Evolutionary conservation across 805 yeast genomes (phyloP).

Genomic region (Candida chauliodis): DNA sequence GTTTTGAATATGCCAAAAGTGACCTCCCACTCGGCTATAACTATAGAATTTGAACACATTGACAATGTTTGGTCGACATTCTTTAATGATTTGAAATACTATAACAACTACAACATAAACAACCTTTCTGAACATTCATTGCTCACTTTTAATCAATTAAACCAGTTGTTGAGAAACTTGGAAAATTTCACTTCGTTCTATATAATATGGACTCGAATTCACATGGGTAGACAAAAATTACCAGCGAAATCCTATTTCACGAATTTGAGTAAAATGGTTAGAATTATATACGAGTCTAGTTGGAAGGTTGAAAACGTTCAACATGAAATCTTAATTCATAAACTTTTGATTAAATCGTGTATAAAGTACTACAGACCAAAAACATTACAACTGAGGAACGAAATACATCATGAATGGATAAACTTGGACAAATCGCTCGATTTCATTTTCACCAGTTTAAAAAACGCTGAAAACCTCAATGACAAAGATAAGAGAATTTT

Average conservation of each 20-base stretch:
- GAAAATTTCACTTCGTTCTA: slow-evolving; percentile 20
- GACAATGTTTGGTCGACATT: slow-evolving; percentile 26
- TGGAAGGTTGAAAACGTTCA: slow-evolving; percentile 20
- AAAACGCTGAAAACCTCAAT: not conserved
- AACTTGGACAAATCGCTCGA: slow-evolving; percentile 3
- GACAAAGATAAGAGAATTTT: not conserved
- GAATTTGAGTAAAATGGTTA: slow-evolving; percentile 19
- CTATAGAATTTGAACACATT: slow-evolving; percentile 25
- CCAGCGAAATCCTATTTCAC: slow-evolving; percentile 12
- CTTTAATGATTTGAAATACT: slow-evolving; percentile 15
- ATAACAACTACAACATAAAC: slow-evolving; percentile 16
- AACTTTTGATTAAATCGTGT: slow-evolving; percentile 24
- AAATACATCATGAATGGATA: slow-evolving; percentile 1
- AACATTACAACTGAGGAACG: slow-evolving; percentile 15
- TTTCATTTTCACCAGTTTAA: not conserved
- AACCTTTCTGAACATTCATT: not conserved
- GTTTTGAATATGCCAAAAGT: slow-evolving; percentile 16
- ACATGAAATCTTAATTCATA: slow-evolving; percentile 19
- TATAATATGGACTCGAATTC: slow-evolving; percentile 3
- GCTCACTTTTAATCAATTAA: slow-evolving; percentile 17
- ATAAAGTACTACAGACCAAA: slow-evolving; percentile 27
- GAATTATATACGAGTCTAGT: slow-evolving; percentile 20
- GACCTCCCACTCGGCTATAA: slow-evolving; percentile 16
- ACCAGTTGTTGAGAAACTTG: slow-evolving; percentile 17
- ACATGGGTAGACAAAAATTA: slow-evolving; percentile 14